A percentile compares a stretch with the other conserved stretches of the same genome.
These are phyloP conservation scores for Suhomyces tanzawaensis DNA, from an alignment of 805 yeast genomes.

Conservation along the genomic window DNA sequence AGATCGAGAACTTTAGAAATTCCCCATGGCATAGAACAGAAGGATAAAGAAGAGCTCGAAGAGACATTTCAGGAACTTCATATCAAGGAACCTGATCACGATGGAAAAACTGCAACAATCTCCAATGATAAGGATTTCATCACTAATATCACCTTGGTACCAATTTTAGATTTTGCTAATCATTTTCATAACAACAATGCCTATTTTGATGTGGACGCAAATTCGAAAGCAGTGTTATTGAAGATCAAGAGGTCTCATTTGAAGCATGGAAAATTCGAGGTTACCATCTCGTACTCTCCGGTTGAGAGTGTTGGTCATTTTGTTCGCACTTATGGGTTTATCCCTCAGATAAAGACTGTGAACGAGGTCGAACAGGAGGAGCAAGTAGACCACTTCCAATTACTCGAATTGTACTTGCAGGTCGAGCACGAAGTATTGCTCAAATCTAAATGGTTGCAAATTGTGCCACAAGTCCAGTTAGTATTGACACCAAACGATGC, in stretches of 20 bases:
- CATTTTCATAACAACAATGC: constrained; percentile 53
- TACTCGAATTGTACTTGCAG: constrained; percentile 12
- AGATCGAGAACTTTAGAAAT: constrained; percentile 64
- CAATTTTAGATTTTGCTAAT: constrained; percentile 66
- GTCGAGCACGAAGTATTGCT: constrained; percentile 11
- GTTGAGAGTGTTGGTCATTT: constrained; percentile 23
- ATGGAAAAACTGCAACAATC: background rate
- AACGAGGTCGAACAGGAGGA: background rate
- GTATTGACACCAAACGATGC: constrained; percentile 10
- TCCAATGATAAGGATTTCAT: constrained; percentile 34
- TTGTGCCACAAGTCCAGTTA: constrained; percentile 27
- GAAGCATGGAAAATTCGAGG: constrained; percentile 12
- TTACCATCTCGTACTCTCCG: constrained; percentile 26
- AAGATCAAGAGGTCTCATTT: constrained; percentile 8
- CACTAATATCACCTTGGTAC: constrained; percentile 58
- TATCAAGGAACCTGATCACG: background rate
- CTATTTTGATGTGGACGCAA: constrained; percentile 57
- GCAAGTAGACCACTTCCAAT: constrained; percentile 8
- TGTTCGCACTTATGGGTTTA: constrained; percentile 30
- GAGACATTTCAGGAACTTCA: background rate
- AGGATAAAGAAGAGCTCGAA: background rate
- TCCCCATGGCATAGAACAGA: constrained; percentile 39
- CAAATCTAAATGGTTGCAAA: constrained; percentile 28
- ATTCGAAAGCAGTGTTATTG: constrained; percentile 43
- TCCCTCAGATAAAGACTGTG: too few relatives aligned